Percentiles rank a stretch among this genome's conserved stretches.
Conservation (phyloP, 1,284 basidiomycete species). For the Fistulinella cinereoalba region DNA sequence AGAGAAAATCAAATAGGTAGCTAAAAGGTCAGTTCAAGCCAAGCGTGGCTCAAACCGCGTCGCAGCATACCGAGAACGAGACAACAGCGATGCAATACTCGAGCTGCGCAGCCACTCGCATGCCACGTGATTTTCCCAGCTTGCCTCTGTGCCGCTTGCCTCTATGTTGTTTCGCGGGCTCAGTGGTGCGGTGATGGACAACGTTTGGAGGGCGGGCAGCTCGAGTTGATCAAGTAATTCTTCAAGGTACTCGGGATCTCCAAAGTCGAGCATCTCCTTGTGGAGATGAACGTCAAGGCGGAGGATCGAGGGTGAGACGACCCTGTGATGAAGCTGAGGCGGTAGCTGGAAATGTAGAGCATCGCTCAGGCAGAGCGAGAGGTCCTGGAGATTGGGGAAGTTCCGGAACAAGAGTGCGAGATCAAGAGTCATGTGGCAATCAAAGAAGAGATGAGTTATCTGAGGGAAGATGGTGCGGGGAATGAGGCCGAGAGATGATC, state of each 20-base stretch:
- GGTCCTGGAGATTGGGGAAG: constrained; percentile 12
- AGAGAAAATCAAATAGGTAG: too few relatives aligned
- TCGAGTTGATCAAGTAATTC: constrained; percentile 21
- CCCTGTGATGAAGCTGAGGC: not conserved
- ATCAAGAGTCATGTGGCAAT: constrained; percentile 17
- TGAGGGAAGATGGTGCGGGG: constrained; percentile 18
- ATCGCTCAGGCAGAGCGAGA: constrained; percentile 15
- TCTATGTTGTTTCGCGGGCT: not conserved
- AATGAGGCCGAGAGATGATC: constrained; percentile 13
- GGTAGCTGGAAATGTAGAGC: constrained; percentile 6
- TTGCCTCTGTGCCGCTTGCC: not conserved
- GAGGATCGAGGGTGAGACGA: constrained; percentile 11
- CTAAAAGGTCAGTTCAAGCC: too few relatives aligned
- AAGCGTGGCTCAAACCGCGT: constrained; percentile 8
- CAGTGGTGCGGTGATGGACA: constrained; percentile 12
- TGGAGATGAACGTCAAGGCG: constrained; percentile 19
- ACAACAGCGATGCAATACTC: constrained; percentile 16
- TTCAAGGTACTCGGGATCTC: constrained; percentile 14
- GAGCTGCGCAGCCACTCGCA: constrained; percentile 15
- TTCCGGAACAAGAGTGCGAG: constrained; percentile 20
- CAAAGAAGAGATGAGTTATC: constrained; percentile 26
- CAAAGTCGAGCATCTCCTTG: constrained; percentile 26
- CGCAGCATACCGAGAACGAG: constrained; percentile 11
- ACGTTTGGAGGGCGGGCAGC: constrained; percentile 18
- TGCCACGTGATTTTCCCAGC: constrained; percentile 7